A percentile compares a stretch with the other conserved stretches of the same genome.
phyloP scores from a whole-genome alignment of 2,329 filamentous ascomycete species.

The Exophiala bonariae region DNA sequence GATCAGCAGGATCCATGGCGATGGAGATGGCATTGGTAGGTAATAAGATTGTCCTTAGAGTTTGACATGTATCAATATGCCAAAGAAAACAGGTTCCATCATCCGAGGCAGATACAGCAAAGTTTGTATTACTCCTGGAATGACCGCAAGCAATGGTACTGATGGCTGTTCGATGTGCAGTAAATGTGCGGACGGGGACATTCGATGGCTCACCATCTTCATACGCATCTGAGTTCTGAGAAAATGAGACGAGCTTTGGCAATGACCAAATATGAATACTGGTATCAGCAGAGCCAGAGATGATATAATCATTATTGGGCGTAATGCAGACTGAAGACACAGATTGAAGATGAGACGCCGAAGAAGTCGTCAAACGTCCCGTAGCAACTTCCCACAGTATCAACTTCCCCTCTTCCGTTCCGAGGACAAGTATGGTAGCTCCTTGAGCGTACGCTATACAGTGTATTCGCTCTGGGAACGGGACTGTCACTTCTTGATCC shows the following conservation, averaged over 20 bases:
- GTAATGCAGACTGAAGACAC: slow-evolving; percentile 74
- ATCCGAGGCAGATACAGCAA: slow-evolving; percentile 78
- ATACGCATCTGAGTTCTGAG: slow-evolving; percentile 46
- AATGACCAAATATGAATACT: slow-evolving; percentile 92
- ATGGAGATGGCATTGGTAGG: slow-evolving; percentile 71
- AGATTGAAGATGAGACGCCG: slow-evolving; percentile 43
- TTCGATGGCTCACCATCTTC: slow-evolving; percentile 44
- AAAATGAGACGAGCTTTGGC: slow-evolving; percentile 68
- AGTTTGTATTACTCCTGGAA: slow-evolving; percentile 70
- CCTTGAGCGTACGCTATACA: slow-evolving; percentile 70
- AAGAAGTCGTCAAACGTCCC: slow-evolving; percentile 45
- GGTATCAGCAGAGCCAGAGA: slow-evolving; percentile 63
- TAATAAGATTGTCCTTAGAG: slow-evolving; percentile 79
- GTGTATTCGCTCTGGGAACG: slow-evolving; percentile 83
- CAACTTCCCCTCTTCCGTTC: slow-evolving; percentile 80
- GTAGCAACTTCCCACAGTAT: slow-evolving; percentile 85
- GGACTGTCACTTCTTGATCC: slow-evolving; percentile 83
- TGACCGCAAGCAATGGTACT: slow-evolving; percentile 60
- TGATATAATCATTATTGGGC: slow-evolving; percentile 57
- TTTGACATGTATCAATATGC: slow-evolving; percentile 80
- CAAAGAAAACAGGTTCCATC: slow-evolving; percentile 91
- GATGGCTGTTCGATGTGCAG: slow-evolving; percentile 63
- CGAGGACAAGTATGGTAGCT: slow-evolving; percentile 67
- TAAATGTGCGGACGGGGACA: slow-evolving; percentile 73
- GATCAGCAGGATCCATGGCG: slow-evolving; percentile 76